A percentile compares a stretch with the other conserved stretches of the same genome.
Evolutionary conservation across 805 yeast species (phyloP).

Genomic region (Wickerhamiella siamensis): DNA sequence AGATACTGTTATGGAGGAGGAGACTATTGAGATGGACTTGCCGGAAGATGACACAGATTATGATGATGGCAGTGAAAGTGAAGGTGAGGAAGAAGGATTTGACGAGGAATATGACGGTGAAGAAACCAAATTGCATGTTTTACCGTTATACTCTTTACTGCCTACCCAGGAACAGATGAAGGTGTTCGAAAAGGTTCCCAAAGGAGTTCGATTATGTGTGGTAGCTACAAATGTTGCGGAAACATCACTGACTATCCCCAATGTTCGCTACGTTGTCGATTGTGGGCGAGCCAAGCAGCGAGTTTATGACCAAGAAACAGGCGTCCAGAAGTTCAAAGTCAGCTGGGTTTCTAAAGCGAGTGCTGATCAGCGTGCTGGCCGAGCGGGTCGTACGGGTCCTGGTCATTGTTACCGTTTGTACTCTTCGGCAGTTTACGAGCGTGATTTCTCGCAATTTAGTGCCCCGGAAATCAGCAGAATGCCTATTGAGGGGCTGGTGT

Average conservation of each 20-base stretch:
- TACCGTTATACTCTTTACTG: slow-evolving; percentile 81
- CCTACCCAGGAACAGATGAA: slow-evolving; percentile 95
- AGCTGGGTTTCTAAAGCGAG: slow-evolving; percentile 93
- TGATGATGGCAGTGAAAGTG: slow-evolving; percentile 29
- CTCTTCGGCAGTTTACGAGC: slow-evolving; percentile 87
- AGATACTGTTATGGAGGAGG: slow-evolving; percentile 65
- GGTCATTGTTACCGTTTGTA: slow-evolving; percentile 90
- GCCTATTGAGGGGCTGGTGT: slow-evolving; percentile 94
- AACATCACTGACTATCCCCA: slow-evolving; percentile 92
- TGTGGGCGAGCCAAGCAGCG: slow-evolving; percentile 90
- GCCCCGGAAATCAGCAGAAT: slow-evolving; percentile 82
- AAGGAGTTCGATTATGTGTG: slow-evolving; percentile 73
- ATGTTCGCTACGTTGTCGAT: slow-evolving; percentile 86
- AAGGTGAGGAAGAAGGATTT: slow-evolving; percentile 42
- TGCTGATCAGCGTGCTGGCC: slow-evolving; percentile 87
- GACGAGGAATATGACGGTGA: slow-evolving; percentile 34
- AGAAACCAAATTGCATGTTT: slow-evolving; percentile 63
- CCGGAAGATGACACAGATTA: slow-evolving; percentile 26
- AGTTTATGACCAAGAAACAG: slow-evolving; percentile 62
- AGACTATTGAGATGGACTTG: slow-evolving; percentile 53
- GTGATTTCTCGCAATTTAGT: slow-evolving; percentile 68
- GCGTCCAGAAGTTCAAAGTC: slow-evolving; percentile 84
- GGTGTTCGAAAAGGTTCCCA: slow-evolving; percentile 76
- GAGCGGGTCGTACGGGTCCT: slow-evolving; percentile 98
- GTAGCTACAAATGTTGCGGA: slow-evolving; percentile 98